phyloP scores from a whole-genome alignment of 306 rosid species.

The Biancaea sappan region DNA sequence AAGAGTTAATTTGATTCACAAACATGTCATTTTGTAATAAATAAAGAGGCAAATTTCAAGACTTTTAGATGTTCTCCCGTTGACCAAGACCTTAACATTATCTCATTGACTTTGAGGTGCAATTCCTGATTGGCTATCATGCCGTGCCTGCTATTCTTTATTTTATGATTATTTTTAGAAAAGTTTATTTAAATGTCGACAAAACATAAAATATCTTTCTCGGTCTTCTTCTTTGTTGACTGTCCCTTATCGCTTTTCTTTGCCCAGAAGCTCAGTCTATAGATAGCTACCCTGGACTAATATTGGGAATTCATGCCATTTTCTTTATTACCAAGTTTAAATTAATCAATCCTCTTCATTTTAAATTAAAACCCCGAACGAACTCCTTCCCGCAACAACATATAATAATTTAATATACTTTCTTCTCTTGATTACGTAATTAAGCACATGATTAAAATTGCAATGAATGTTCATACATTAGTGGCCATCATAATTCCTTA shows the following conservation, averaged over 20 bases:
- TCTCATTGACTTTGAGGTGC: slow-evolving; percentile 20
- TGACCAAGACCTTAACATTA: not conserved
- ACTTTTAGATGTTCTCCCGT: not conserved
- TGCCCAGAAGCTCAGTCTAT: not conserved
- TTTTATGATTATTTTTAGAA: not conserved
- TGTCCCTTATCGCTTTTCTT: not conserved
- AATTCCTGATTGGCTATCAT: not conserved
- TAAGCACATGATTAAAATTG: no score
- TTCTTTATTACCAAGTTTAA: not conserved
- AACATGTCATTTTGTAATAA: not conserved
- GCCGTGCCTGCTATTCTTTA: not conserved
- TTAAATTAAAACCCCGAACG: not conserved
- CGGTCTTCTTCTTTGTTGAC: not conserved
- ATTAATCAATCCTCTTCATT: not conserved
- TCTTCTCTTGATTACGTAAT: no score
- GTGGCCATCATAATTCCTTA: no score
- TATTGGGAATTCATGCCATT: not conserved
- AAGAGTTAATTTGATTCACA: no score
- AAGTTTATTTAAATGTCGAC: not conserved
- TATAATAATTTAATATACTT: not conserved
- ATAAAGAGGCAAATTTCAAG: not conserved
- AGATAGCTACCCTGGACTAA: no score
- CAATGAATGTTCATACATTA: no score
- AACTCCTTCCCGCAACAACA: not conserved
- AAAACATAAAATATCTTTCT: not conserved